Percentiles rank a stretch among this genome's conserved stretches.
Evolutionary conservation across 345 rosid genomes (phyloP).

Genomic region (Eucalyptus albens): DNA sequence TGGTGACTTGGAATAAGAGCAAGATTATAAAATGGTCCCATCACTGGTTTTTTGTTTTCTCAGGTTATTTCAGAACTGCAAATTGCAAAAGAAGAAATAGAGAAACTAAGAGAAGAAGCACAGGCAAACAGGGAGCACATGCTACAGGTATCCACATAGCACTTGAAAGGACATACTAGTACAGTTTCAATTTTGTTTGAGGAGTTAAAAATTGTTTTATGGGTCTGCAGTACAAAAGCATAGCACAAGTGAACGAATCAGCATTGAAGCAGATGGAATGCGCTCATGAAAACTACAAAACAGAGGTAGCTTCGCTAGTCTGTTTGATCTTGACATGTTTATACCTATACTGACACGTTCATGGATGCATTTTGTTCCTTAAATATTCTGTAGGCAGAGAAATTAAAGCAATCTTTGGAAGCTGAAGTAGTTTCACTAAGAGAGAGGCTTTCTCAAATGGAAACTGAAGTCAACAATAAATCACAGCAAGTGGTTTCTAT

Average conservation of each 20-base stretch:
- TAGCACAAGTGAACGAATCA: conserved; percentile 86
- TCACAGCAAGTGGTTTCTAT: conserved; percentile 59
- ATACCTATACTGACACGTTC: neutral
- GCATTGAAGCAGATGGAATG: conserved; percentile 89
- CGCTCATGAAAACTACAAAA: conserved; percentile 74
- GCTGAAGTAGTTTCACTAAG: conserved; percentile 59
- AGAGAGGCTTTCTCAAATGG: conserved; percentile 63
- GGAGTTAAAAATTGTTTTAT: neutral
- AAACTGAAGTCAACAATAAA: conserved; percentile 51
- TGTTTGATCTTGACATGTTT: neutral
- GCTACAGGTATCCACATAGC: conserved; percentile 58
- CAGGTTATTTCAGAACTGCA: conserved; percentile 26
- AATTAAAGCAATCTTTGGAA: conserved; percentile 52
- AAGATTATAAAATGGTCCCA: neutral
- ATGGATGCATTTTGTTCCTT: neutral
- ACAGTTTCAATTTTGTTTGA: neutral
- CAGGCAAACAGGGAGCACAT: conserved; percentile 80
- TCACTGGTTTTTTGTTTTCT: neutral
- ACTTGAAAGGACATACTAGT: neutral
- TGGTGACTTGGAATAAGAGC: neutral
- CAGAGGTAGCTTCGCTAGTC: conserved; percentile 38
- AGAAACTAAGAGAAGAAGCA: conserved; percentile 67
- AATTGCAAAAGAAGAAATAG: conserved; percentile 50
- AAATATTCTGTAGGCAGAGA: conserved; percentile 45
- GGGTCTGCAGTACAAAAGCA: conserved; percentile 74